Evolutionary conservation across 352 stramenopile genomes (phyloP), one percentile per base, ranked within the genome.

Genomic region (Peronosclerospora sorghi): DNA sequence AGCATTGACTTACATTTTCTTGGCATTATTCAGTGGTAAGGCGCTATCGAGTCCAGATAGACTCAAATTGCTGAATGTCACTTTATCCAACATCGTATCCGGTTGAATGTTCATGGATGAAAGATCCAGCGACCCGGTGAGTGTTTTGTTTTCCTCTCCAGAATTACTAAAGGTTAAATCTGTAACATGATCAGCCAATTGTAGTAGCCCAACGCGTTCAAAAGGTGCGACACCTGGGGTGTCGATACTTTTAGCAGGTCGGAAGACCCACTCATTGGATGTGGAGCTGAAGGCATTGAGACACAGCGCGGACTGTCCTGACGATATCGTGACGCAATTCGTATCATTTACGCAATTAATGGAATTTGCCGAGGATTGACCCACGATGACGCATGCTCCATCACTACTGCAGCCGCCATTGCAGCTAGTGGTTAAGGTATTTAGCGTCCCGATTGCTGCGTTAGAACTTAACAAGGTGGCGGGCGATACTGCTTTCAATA

Each of bases 321-420:
- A 85, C n/a, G 62, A 77, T 30, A 87, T 59, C 41, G 68, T 83
- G 32, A 72, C 56, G 51, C 75, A 87, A 36, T 63, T 68, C 41
- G 61, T 75, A 50, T 87, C 66, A 58, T 81, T 85, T 32, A 85
- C 68, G 40, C 75, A 87, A 59, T 85, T 65, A 59, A 87, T 83
- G 32, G 46, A 39, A 42, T 74, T 79, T 13, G 52, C 43, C 18
- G 68, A 73, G 17, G 72, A 75, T 44, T 75, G 56, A 2, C 75
- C 75, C 19, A 87, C 59, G 23, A 87, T 51, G 14, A 85, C 70
- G 40, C 75, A 87, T 7, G 70, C 65, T n/a, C 62, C 51, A 56
- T 72, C 73, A 34, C 46, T 55, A 51, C 63, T 67, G 45, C 75
- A 87, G 30, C 60, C 72, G 36, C 75, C 75, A 41, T 77, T 83